phyloP scores from a whole-genome alignment of 176 grass and related monocot species.

The Rhynchospora pubera region DNA sequence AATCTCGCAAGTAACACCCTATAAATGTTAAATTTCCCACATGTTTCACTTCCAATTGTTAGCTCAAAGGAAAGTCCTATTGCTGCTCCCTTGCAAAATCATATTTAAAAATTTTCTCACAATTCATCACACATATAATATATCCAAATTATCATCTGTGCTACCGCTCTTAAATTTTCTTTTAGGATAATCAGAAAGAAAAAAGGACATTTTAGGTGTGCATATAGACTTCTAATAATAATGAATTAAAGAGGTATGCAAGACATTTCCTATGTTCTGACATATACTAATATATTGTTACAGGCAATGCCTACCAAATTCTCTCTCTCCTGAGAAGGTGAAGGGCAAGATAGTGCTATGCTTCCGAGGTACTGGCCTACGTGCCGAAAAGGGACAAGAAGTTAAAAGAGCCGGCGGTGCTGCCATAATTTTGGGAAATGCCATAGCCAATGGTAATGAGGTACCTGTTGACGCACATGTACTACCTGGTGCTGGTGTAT shows the following conservation, averaged over 20 bases:
- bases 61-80: not conserved
- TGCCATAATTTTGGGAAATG: slow-evolving; percentile 79
- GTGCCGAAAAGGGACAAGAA: slow-evolving; percentile 72
- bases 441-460: slow-evolving; percentile 43
- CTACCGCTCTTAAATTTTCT: not conserved
- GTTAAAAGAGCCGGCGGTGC: slow-evolving; percentile 85
- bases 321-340: slow-evolving; percentile 42
- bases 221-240: too few relatives aligned
- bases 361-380: slow-evolving; percentile 52
- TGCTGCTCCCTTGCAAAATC: not conserved
- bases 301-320: slow-evolving; percentile 89
- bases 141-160: not conserved
- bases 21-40: not conserved
- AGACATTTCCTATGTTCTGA: not conserved
- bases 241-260: not conserved
- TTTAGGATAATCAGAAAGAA: not conserved
- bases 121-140: not conserved
- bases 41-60: not conserved
- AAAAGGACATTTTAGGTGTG: not conserved
- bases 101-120: not conserved
- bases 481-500: slow-evolving; percentile 61
- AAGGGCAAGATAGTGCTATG: slow-evolving; percentile 81
- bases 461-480: slow-evolving; percentile 83
- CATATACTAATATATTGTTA: not conserved
- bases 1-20: not conserved